Evolutionary conservation across 495 filamentous ascomycete genomes (phyloP), one percentile per base, ranked within the genome.

Genomic region (Stereocaulon alpinum): DNA sequence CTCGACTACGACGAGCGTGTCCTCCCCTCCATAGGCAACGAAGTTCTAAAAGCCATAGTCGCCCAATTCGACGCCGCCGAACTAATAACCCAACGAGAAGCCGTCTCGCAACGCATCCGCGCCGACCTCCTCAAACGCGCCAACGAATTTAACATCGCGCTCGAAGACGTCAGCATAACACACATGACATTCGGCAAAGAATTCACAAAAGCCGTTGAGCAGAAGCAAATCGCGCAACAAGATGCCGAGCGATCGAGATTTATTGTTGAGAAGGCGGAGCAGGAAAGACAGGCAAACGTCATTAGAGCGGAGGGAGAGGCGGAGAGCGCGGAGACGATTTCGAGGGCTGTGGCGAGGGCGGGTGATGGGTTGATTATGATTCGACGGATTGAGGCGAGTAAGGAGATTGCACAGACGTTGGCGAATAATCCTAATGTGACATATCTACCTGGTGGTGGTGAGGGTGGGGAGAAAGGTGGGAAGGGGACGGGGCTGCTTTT

Each of bases 141-240:
- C n/a, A 69, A 82, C 52, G 94, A 99, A 73, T 99, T 99, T 84
- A 96, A 99, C 79, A 99, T 99, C 72, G 87, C 88, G 37, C 87
- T 99, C 44, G 93, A 99, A 74, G 93, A 99, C 68, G 93, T 99
- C 59, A 94, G 88, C 66, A 99, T 99, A 79, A 99, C 93, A 44
- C 93, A 99, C 83, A 97, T 99, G 93, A 97, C 93, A 56, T 99
- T 99, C 74, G 93, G 93, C 58, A 91, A 90, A 77, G 93, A 99
- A 76, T 99, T 99, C 84, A 99, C 93, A 60, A 83, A 84, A 63
- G 93, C 93, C 61, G 93, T 99, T 67, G 93, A 99, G 77, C 94
- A 99, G 81, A 99, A 99, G 82, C 93, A 99, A 80, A 99, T 99
- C 72, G 93, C 93, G 29, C 93, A 99, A 77, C 93, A 99, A 74